Evolutionary conservation across 2,329 filamentous ascomycete species (phyloP), one percentile per base, ranked within the genome.

Genomic region (Neopestalotiopsis sp.): DNA sequence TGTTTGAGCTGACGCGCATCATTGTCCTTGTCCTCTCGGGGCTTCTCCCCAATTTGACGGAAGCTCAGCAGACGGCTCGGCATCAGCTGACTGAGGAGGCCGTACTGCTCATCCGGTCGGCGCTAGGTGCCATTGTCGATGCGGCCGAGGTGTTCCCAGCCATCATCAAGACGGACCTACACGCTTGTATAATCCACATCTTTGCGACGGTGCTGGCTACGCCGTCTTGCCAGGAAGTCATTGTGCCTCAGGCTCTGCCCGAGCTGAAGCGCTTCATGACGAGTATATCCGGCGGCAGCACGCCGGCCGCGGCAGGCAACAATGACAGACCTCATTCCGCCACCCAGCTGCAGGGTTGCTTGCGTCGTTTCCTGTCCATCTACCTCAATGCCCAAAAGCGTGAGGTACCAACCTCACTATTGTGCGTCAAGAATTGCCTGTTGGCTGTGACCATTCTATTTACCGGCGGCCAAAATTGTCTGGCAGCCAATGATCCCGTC

Each of bases 161-260:
- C 2, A 95, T 99, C 75, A 99, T 99, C 84, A 96, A 96, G 78
- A 95, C 94, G 10, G 96, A 99, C 79, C 87, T 99, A 6, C 94
- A 98, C 77, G 95, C 96, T 53, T 98, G 95, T 76, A 97, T 98
- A 73, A 89, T 99, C 64, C 95, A 99, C 82, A 97, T 98, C 67
- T 98, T 98, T 77, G 92, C 94, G 67, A 97, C 94, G 0, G 96
- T 97, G 68, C 88, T 99, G 13, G 92, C 93, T 14, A 98, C 94
- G 0, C 92, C 93, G 0, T 87, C 90, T 12, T 98, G 95, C 76
- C 97, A 99, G 81, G 89, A 93, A 32, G 88, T 94, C 49, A 94
- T 98, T 40, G 91, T 98, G 1, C 95, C 96, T 0, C 93, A 97
- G 80, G 91, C 94, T 2, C 87, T 99, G 17, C 94, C 96, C 0